Percentiles rank a stretch among this genome's conserved stretches.
phyloP scores from a whole-genome alignment of 371 early-diverging fungal genomes.

The Umbelopsis sp. region DNA sequence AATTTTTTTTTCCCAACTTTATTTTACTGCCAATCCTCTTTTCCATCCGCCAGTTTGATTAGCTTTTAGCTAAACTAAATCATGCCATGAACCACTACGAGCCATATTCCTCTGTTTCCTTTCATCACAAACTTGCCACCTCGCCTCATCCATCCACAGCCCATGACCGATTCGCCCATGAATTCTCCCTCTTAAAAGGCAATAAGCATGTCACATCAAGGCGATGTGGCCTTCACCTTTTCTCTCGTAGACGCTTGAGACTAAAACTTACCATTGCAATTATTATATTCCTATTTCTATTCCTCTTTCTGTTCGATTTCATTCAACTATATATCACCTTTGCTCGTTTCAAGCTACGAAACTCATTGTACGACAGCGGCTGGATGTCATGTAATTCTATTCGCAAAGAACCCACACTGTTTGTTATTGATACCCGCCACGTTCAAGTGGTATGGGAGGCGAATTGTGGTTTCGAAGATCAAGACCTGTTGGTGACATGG shows the following conservation, averaged over 20 bases:
- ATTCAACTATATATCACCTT: slow-evolving; percentile 41
- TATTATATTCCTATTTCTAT: slow-evolving; percentile 29
- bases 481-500: slow-evolving; percentile 52
- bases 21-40: too few species aligned
- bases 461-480: slow-evolving; percentile 49
- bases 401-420: slow-evolving; percentile 60
- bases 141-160: slow-evolving; percentile 42
- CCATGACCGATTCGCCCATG: neutral
- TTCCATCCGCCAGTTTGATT: too few species aligned
- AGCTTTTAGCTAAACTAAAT: neutral
- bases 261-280: slow-evolving; percentile 30
- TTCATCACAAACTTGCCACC: slow-evolving; percentile 48
- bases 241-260: slow-evolving; percentile 40
- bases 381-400: slow-evolving; percentile 52
- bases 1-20: too few species aligned
- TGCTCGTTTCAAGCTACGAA: slow-evolving; percentile 54
- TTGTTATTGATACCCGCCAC: slow-evolving; percentile 53
- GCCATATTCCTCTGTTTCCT: slow-evolving; percentile 52
- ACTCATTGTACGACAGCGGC: slow-evolving; percentile 55
- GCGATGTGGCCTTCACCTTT: slow-evolving; percentile 20
- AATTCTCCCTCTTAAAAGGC: slow-evolving; percentile 8
- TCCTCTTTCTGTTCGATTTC: slow-evolving; percentile 40
- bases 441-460: slow-evolving; percentile 66
- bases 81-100: slow-evolving; percentile 25
- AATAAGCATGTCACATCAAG: slow-evolving; percentile 24